Percentiles rank a stretch among this genome's conserved stretches.
These are phyloP conservation scores for Saprolegnia parasitica DNA, from an alignment of 352 stramenopile species.

Conservation along the genomic window DNA sequence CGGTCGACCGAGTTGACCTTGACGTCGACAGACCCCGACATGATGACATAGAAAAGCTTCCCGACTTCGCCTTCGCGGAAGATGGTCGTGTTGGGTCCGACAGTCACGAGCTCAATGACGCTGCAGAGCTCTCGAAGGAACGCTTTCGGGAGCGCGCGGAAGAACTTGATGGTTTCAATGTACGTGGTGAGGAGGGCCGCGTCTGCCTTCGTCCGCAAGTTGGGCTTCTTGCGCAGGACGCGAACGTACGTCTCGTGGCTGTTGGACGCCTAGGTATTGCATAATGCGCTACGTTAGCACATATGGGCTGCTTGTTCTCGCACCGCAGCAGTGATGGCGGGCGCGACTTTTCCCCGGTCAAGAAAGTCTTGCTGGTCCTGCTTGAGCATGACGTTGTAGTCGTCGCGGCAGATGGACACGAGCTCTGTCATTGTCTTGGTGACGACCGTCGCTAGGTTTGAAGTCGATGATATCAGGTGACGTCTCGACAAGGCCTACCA, in stretches of 20 bases:
- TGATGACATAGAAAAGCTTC: constrained; percentile 74
- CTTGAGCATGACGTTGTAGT: constrained; percentile 73
- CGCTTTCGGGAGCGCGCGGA: constrained; percentile 49
- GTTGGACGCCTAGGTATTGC: constrained; percentile 37
- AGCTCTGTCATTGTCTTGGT: constrained; percentile 51
- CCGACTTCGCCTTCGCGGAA: constrained; percentile 67
- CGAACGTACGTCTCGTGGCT: constrained; percentile 45
- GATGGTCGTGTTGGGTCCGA: constrained; percentile 41
- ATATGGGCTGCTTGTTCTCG: constrained; percentile 29
- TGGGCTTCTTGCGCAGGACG: constrained; percentile 51
- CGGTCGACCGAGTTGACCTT: constrained; percentile 56
- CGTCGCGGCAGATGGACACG: constrained; percentile 55
- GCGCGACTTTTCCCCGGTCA: constrained; percentile 53
- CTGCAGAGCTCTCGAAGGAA: constrained; percentile 65
- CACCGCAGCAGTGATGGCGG: constrained; percentile 14
- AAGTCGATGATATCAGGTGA: constrained; percentile 42
- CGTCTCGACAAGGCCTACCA: constrained; percentile 25
- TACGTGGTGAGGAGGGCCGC: constrained; percentile 64
- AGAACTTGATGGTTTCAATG: constrained; percentile 72
- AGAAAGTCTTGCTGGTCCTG: constrained; percentile 68
- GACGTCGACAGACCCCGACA: constrained; percentile 62
- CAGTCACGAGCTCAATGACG: constrained; percentile 51
- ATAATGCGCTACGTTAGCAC: too few species aligned
- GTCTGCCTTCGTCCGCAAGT: constrained; percentile 43
- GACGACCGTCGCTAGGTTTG: constrained; percentile 52